These are phyloP conservation scores for Scutellaria barbata DNA, from an alignment of 257 asterid genomes.

Conservation along the genomic window DNA sequence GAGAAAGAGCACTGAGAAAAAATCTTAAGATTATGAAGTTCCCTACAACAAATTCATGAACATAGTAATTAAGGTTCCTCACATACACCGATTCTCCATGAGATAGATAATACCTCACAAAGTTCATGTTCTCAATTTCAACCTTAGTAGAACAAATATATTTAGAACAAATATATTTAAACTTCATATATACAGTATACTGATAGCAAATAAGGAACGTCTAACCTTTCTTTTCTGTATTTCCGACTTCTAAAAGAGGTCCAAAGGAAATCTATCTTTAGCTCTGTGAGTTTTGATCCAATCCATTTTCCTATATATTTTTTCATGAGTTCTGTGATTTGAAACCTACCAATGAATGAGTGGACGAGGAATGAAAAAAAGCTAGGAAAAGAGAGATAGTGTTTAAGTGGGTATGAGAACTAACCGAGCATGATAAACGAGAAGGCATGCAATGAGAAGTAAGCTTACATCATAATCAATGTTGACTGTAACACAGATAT, in stretches of 20 bases:
- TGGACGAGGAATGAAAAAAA: constrained; percentile 31
- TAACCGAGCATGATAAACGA: constrained; percentile 51
- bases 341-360: constrained; percentile 30
- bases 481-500: constrained; percentile 3
- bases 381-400: constrained; percentile 21
- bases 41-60: constrained; percentile 50
- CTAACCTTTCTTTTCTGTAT: constrained; percentile 71
- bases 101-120: not conserved
- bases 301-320: constrained; percentile 39
- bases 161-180: no score
- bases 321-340: constrained; percentile 29
- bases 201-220: constrained; percentile 1
- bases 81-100: not conserved
- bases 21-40: constrained; percentile 62
- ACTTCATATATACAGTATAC: no score
- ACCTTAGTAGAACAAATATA: not conserved
- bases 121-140: constrained; percentile 10
- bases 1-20: constrained; percentile 53
- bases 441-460: constrained; percentile 18
- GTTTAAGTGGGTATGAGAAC: constrained; percentile 30
- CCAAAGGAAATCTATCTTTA: constrained; percentile 45
- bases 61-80: not conserved
- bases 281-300: constrained; percentile 40
- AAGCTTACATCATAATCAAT: constrained; percentile 20
- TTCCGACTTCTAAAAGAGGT: constrained; percentile 44